These are phyloP conservation scores for Fusarium subglutinans DNA, from an alignment of 2,329 filamentous ascomycete genomes.

Conservation along the genomic window DNA sequence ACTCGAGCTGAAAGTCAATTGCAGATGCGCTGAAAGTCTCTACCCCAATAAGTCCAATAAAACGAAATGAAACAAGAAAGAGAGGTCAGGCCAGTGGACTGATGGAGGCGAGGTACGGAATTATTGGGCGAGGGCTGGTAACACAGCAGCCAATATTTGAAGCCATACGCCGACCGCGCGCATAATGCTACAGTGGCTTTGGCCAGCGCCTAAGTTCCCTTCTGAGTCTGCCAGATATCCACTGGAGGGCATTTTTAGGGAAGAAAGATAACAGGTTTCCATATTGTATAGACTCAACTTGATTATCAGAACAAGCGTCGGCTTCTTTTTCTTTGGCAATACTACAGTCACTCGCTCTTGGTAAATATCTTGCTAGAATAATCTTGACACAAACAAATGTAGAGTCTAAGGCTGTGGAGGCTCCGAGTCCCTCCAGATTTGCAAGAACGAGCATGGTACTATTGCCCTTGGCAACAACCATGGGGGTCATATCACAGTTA, in stretches of 20 bases:
- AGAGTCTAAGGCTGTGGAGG: not conserved
- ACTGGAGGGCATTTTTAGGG: too few relatives aligned
- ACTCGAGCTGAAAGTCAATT: accelerated
- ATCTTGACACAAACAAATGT: too few relatives aligned
- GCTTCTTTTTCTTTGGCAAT: not conserved
- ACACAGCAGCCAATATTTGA: not conserved
- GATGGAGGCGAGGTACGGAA: accelerated
- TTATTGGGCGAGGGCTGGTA: not conserved
- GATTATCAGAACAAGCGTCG: not conserved
- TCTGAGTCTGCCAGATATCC: accelerated
- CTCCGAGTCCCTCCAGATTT: too few relatives aligned
- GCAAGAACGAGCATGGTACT: not conserved
- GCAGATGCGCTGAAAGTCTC: too few relatives aligned
- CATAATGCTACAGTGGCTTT: not conserved
- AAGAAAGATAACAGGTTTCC: too few relatives aligned
- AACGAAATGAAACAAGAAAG: too few relatives aligned
- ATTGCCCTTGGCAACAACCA: not conserved
- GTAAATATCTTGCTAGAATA: too few relatives aligned
- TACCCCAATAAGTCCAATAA: not conserved
- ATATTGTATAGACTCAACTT: not conserved
- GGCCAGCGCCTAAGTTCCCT: accelerated
- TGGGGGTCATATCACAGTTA: not conserved
- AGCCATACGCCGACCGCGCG: not conserved
- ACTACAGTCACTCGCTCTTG: not conserved
- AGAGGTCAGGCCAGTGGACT: not conserved